Percentiles rank a stretch among this genome's conserved stretches.
Conservation (phyloP, 164 flowering plant species). For the Macadamia integrifolia region DNA sequence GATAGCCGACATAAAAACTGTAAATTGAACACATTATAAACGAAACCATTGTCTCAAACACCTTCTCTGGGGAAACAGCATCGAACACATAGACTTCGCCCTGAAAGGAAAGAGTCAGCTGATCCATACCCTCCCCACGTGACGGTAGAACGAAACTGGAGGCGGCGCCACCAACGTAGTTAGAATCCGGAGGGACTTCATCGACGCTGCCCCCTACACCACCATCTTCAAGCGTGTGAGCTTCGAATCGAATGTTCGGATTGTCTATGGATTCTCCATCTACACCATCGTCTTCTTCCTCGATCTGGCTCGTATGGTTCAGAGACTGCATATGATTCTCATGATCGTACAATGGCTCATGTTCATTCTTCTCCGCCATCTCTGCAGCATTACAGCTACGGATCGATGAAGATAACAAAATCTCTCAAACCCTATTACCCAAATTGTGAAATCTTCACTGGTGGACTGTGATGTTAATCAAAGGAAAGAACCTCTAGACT, state of each 20-base stretch:
- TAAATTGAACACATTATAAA: neutral
- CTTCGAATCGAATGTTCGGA: conserved; percentile 18
- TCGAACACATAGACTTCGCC: conserved; percentile 32
- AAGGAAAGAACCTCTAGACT: neutral
- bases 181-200: neutral
- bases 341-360: conserved; percentile 20
- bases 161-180: neutral
- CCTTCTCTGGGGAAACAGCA: conserved; percentile 28
- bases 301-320: conserved; percentile 22
- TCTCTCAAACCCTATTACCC: neutral
- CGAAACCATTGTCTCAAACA: neutral
- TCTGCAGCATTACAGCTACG: neutral
- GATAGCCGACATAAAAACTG: neutral
- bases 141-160: neutral
- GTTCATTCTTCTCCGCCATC: neutral
- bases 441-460: neutral
- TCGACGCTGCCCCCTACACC: conserved; percentile 8
- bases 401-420: neutral
- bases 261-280: conserved; percentile 10
- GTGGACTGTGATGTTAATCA: neutral
- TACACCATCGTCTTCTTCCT: conserved; percentile 10
- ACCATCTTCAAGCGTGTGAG: conserved; percentile 17
- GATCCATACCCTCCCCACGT: conserved; percentile 10
- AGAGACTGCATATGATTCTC: conserved; percentile 14
- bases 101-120: conserved; percentile 27